These are phyloP conservation scores for Cairneyella variabilis DNA, from an alignment of 495 filamentous ascomycete genomes.

Conservation along the genomic window DNA sequence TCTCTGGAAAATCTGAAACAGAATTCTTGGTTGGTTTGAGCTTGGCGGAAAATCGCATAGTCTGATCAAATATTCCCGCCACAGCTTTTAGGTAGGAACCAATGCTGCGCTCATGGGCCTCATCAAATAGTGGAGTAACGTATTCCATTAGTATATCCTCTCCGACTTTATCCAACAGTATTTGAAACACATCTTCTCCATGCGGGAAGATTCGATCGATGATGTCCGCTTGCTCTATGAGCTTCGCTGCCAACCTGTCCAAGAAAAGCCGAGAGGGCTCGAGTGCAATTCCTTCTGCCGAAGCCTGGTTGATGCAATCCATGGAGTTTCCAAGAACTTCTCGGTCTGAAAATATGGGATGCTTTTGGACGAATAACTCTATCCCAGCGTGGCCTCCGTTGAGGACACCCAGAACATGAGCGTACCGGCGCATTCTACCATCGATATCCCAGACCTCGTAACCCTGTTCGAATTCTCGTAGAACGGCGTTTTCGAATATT, in stretches of 20 bases:
- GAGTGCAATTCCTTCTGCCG: slow-evolving; percentile 59
- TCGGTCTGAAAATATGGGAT: slow-evolving; percentile 72
- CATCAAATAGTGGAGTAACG: slow-evolving; percentile 80
- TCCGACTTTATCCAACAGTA: slow-evolving; percentile 76
- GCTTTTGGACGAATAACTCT: slow-evolving; percentile 83
- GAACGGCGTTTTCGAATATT: slow-evolving; percentile 86
- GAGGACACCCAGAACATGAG: slow-evolving; percentile 73
- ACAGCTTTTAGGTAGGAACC: slow-evolving; percentile 83
- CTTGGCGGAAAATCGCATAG: slow-evolving; percentile 65
- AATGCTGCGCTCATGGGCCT: slow-evolving; percentile 73
- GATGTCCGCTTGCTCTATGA: slow-evolving; percentile 80
- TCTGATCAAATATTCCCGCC: slow-evolving; percentile 82
- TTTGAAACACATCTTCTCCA: slow-evolving; percentile 65
- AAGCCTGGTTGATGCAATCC: slow-evolving; percentile 74
- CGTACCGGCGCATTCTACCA: slow-evolving; percentile 83
- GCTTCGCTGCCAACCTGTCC: slow-evolving; percentile 59
- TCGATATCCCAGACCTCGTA: slow-evolving; percentile 88
- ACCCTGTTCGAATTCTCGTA: slow-evolving; percentile 87
- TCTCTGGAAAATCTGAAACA: slow-evolving; percentile 49
- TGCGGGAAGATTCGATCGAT: slow-evolving; percentile 84
- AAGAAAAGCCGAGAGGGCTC: slow-evolving; percentile 82
- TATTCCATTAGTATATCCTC: slow-evolving; percentile 87
- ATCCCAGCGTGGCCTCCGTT: slow-evolving; percentile 77
- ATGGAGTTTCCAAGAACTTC: slow-evolving; percentile 69
- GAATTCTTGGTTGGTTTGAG: slow-evolving; percentile 56